phyloP scores from a whole-genome alignment of 768 basidiomycete species.

The Kwoniella sp. region DNA sequence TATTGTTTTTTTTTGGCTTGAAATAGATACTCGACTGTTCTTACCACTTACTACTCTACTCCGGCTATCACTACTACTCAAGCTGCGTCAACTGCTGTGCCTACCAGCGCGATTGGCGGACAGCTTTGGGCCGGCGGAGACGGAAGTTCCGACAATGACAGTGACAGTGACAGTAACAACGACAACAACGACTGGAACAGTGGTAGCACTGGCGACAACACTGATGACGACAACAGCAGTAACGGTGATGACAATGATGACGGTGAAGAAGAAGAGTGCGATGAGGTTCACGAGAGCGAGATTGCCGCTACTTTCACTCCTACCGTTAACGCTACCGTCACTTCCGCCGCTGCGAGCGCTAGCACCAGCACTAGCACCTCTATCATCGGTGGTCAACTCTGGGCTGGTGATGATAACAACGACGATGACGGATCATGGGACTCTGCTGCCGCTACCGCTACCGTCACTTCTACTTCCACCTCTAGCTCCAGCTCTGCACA shows the following conservation, averaged over 20 bases:
- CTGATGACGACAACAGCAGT: too few species aligned
- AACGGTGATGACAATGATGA: background rate
- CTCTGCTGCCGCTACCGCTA: slow-evolving; percentile 1
- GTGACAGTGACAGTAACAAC: background rate
- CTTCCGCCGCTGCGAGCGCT: slow-evolving; percentile 3
- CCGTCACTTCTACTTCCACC: background rate
- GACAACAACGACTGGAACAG: background rate
- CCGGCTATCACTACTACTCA: slow-evolving; percentile 1
- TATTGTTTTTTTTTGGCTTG: background rate
- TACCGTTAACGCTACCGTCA: background rate
- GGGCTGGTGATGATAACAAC: slow-evolving; percentile 11
- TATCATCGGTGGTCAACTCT: slow-evolving; percentile 16
- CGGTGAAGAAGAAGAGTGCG: slow-evolving; percentile 10
- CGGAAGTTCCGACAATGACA: background rate
- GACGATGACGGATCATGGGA: slow-evolving; percentile 2
- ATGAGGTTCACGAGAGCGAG: background rate
- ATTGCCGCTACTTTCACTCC: too few species aligned
- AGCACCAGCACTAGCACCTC: slow-evolving; percentile 9
- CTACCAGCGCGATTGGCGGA: slow-evolving; percentile 9
- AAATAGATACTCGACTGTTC: background rate
- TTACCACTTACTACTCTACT: background rate
- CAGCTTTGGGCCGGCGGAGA: slow-evolving; percentile 6
- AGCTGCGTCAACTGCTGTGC: background rate
- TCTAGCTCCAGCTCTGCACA: background rate
- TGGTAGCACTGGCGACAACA: too few species aligned